phyloP scores from a whole-genome alignment of 352 stramenopile genomes.

The Phytophthora melonis region DNA sequence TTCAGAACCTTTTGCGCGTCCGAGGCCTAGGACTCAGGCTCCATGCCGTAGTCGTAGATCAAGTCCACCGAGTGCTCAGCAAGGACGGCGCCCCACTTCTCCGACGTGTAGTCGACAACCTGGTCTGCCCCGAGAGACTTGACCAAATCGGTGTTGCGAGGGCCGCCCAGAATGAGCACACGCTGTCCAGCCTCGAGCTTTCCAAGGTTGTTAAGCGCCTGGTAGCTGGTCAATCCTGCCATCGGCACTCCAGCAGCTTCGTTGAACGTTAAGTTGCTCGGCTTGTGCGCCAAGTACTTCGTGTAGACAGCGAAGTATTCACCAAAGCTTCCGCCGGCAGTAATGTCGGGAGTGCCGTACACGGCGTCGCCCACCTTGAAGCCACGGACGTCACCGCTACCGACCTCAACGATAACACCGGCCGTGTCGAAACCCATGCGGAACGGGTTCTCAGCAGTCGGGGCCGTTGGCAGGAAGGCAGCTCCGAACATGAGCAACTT shows the following conservation, averaged over 20 bases:
- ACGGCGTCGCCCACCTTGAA: constrained; percentile 37
- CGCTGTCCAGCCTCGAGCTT: constrained; percentile 26
- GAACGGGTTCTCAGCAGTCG: constrained; percentile 21
- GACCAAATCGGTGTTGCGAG: constrained; percentile 45
- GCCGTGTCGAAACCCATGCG: constrained; percentile 35
- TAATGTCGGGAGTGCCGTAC: constrained; percentile 22
- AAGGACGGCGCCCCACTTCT: constrained; percentile 49
- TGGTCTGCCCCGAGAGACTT: constrained; percentile 51
- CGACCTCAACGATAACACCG: constrained; percentile 34
- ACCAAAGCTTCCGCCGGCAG: constrained; percentile 29
- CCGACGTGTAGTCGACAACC: constrained; percentile 54
- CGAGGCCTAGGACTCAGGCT: constrained; percentile 26
- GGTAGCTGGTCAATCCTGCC: constrained; percentile 42
- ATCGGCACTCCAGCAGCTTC: constrained; percentile 44
- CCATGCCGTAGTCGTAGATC: constrained; percentile 40
- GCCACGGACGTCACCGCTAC: constrained; percentile 12
- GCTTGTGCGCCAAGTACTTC: constrained; percentile 49
- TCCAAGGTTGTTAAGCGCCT: constrained; percentile 35
- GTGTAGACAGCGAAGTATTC: constrained; percentile 43
- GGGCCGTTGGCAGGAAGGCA: constrained; percentile 12
- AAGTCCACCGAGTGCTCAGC: constrained; percentile 41
- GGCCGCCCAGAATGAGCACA: constrained; percentile 60
- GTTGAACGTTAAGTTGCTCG: constrained; percentile 48
- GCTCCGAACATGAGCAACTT: constrained; percentile 25
- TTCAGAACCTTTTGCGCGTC: constrained; percentile 42